Evolutionary conservation across 495 filamentous ascomycete species (phyloP).

Genomic region (Aspergillus campestris): DNA sequence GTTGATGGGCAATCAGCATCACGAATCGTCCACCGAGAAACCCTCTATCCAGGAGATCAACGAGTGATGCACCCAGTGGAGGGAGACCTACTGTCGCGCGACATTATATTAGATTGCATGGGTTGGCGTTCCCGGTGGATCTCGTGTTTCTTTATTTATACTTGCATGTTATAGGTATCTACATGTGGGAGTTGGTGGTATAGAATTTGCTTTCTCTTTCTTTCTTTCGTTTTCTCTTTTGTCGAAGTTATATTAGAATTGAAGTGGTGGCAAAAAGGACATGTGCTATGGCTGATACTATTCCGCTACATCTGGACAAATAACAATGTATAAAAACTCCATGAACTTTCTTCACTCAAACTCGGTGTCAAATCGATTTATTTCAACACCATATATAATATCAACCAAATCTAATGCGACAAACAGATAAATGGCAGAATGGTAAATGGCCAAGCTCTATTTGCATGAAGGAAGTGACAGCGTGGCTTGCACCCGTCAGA

Average conservation of each 20-base stretch:
- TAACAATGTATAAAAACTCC: too few relatives aligned
- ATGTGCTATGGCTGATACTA: too few relatives aligned
- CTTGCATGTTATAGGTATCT: not conserved
- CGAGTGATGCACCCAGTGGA: constrained; percentile 9
- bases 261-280: too few relatives aligned
- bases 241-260: too few relatives aligned
- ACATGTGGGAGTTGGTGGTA: not conserved
- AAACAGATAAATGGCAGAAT: constrained; percentile 3
- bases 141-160: not conserved
- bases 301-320: too few relatives aligned
- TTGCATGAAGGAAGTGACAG: constrained; percentile 12
- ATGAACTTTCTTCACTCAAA: too few relatives aligned
- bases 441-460: constrained; percentile 18
- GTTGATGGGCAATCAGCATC: constrained; percentile 32
- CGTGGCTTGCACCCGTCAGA: constrained; percentile 26
- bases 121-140: constrained; percentile 2
- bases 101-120: constrained; percentile 7
- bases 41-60: constrained; percentile 37
- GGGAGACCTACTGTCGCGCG: not conserved
- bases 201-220: not conserved
- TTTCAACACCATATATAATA: not conserved
- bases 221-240: too few relatives aligned
- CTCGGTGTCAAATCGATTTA: too few relatives aligned
- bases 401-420: constrained; percentile 1
- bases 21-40: constrained; percentile 17